Conservation (phyloP, 2,329 filamentous ascomycete species). For the Nothophoma quercina region DNA sequence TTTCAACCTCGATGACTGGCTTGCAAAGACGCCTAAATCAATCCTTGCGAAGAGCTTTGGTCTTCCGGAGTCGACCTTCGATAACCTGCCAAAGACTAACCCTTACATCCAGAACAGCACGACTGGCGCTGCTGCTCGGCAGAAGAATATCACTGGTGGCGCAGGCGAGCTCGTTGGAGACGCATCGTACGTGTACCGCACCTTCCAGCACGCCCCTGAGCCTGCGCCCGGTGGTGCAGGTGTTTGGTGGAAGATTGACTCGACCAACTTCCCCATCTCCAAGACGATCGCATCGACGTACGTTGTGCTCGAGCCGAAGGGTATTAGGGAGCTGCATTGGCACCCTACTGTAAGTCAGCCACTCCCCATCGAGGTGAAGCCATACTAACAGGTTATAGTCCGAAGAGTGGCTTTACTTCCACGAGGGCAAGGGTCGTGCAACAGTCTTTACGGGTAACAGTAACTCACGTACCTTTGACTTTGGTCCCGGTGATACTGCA, state of each 20-base stretch:
- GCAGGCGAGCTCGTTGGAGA: conserved; percentile 62
- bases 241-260: conserved; percentile 70
- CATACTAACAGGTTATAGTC: conserved; percentile 33
- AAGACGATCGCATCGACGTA: conserved; percentile 72
- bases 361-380: neutral
- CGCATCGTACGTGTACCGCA: conserved; percentile 69
- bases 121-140: conserved; percentile 46
- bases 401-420: conserved; percentile 77
- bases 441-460: conserved; percentile 70
- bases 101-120: conserved; percentile 70
- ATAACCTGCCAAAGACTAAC: conserved; percentile 63
- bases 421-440: conserved; percentile 66
- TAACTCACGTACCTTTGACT: conserved; percentile 71
- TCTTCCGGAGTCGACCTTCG: conserved; percentile 66
- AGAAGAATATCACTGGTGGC: conserved; percentile 55
- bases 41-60: conserved; percentile 75
- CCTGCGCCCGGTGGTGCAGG: conserved; percentile 68
- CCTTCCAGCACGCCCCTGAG: conserved; percentile 63
- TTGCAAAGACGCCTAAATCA: conserved; percentile 69
- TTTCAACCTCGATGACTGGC: conserved; percentile 76
- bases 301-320: conserved; percentile 69
- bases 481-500: conserved; percentile 71
- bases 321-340: conserved; percentile 73
- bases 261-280: conserved; percentile 70
- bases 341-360: conserved; percentile 66